Percentiles rank a stretch among this genome's conserved stretches.
Conservation (phyloP, 495 filamentous ascomycete species). For the Talaromyces ruber region DNA sequence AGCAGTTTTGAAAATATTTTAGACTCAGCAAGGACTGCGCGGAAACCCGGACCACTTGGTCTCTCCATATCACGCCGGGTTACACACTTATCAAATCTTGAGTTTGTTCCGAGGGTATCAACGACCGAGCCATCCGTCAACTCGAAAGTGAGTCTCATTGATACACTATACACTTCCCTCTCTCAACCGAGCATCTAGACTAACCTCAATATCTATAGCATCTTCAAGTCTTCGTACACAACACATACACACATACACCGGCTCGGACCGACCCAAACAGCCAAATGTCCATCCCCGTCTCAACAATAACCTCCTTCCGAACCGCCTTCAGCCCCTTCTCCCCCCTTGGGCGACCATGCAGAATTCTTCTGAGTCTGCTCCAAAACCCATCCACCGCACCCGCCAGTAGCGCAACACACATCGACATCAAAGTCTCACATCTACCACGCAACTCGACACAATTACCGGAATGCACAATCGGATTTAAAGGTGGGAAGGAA, state of each 20-base stretch:
- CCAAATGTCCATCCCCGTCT: conserved; percentile 66
- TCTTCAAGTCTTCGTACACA: too few relatives aligned
- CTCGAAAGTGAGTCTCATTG: neutral
- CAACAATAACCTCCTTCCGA: conserved; percentile 64
- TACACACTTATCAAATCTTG: neutral
- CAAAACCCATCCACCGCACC: conserved; percentile 53
- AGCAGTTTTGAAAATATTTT: too few relatives aligned
- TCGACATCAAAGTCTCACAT: conserved; percentile 62
- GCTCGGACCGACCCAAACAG: neutral
- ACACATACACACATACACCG: neutral
- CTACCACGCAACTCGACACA: conserved; percentile 54
- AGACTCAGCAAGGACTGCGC: neutral
- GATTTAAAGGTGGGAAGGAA: conserved; percentile 55
- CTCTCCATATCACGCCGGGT: neutral
- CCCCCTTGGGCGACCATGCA: conserved; percentile 62
- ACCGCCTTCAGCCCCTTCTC: conserved; percentile 91
- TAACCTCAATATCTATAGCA: neutral
- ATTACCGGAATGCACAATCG: conserved; percentile 49
- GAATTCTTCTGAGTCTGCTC: conserved; percentile 80
- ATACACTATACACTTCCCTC: neutral
- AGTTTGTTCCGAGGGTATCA: neutral
- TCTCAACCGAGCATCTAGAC: neutral
- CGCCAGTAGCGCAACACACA: conserved; percentile 62
- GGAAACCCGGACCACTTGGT: neutral
- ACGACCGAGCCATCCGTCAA: neutral